Base-by-base conservation (phyloP, 2,329 filamentous ascomycete genomes). In the Sporothrix dimorphospora region DNA sequence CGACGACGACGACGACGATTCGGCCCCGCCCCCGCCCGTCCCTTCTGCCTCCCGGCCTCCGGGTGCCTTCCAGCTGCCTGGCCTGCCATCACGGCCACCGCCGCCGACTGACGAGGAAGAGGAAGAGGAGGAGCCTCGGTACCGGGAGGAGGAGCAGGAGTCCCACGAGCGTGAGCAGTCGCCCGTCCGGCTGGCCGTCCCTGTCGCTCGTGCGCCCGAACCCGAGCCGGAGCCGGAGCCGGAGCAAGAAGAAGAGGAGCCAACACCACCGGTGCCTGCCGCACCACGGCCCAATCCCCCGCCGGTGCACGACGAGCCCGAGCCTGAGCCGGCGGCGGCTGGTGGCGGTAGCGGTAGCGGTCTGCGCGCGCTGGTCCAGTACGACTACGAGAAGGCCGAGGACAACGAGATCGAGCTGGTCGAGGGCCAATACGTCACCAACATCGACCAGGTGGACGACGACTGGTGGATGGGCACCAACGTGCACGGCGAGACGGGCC, bases 391-490 rank as follows among this genome's bases (percentile, higher is more conserved):
- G 78, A 98, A 97, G 83, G 94, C 94, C 0, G 96, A 99, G 81
- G 94, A 97, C 76, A 99, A 99, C 78, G 96, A 99, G 82, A 89
- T 99, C 72, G 94, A 97, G 76, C 87, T 99, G 21, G 86, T 88
- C 34, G 96, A 99, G 82, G 94, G 94, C 74, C 93, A 98, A 78
- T 89, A 91, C 75, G 91, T 99, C 49, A 94, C 88, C 30, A 91
- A 97, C 79, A 97, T 99, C 78, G 94, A 98, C 75, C 97, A 97
- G 92, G 94, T 99, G 1, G 96, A 98, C 77, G 92, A 97, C 69
- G 95, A 99, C 80, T 99, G 96, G 96, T 99, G 96, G 96, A 92
- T 97, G 88, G 96, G 97, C 57, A 93, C 92, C 76, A 99, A 98
- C 83, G 84, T 87, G 27, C 86, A 85, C 74, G 96, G 96, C 77